Conservation (phyloP, 2,329 filamentous ascomycete genomes). For the Claviceps digitariae region DNA sequence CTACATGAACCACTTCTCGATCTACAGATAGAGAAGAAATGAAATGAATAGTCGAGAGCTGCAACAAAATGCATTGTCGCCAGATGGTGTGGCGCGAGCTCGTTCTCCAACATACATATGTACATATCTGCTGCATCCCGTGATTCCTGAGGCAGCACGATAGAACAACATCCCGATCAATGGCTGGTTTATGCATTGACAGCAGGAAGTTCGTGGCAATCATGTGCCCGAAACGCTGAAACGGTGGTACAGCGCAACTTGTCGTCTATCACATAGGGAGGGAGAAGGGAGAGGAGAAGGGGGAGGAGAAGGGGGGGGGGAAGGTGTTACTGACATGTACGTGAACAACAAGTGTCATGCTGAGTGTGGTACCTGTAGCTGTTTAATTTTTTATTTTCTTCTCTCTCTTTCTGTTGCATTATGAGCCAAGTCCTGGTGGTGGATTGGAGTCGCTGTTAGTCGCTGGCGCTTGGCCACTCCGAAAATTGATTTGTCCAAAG, state of each 20-base stretch:
- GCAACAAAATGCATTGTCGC: neutral
- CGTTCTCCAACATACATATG: neutral
- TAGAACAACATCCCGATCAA: too few species aligned
- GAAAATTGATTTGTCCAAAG: slow-evolving; percentile 68
- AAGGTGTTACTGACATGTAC: neutral
- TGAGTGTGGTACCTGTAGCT: neutral
- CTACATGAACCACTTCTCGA: neutral
- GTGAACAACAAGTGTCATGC: neutral
- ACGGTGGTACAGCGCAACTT: neutral
- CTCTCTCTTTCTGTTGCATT: neutral
- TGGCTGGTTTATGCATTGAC: neutral
- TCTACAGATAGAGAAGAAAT: neutral
- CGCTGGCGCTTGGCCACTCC: slow-evolving; percentile 26
- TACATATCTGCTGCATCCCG: neutral
- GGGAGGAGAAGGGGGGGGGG: too few species aligned
- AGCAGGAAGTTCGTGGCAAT: neutral
- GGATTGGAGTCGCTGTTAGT: slow-evolving; percentile 9
- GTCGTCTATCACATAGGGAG: neutral
- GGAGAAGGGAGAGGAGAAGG: neutral
- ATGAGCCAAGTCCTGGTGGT: slow-evolving; percentile 5
- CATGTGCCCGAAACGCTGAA: neutral
- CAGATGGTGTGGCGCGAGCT: neutral
- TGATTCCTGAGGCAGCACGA: neutral
- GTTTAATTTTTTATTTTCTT: neutral
- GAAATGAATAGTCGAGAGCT: neutral